phyloP scores from a whole-genome alignment of 2,329 filamentous ascomycete species.

The Colletotrichum sansevieriae region DNA sequence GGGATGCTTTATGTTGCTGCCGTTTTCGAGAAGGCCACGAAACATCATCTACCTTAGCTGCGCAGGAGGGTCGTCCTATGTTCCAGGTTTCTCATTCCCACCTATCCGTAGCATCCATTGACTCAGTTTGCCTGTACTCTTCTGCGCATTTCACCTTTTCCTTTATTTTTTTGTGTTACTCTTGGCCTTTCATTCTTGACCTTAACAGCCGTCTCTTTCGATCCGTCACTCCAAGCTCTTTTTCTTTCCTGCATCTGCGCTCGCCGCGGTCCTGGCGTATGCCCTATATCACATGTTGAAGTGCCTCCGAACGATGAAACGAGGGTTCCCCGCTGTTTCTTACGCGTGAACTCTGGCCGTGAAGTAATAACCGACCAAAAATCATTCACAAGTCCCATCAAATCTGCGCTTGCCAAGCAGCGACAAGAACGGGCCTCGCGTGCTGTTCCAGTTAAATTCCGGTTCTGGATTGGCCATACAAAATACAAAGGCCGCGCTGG shows the following conservation, averaged over 20 bases:
- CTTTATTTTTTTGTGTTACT: background rate
- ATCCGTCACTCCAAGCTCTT: background rate
- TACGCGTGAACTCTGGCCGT: constrained; percentile 32
- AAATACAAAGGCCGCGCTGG: constrained; percentile 8
- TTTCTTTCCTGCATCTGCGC: constrained; percentile 4
- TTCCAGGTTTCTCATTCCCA: constrained; percentile 8
- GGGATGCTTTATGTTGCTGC: constrained; percentile 27
- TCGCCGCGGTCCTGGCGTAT: constrained; percentile 20
- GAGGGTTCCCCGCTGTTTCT: constrained; percentile 36
- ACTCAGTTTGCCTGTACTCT: background rate
- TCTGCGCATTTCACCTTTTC: constrained; percentile 11
- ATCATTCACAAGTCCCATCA: background rate
- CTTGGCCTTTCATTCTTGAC: background rate
- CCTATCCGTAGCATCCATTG: background rate
- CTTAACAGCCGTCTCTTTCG: background rate
- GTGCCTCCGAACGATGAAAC: constrained; percentile 29
- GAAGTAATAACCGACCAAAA: constrained; percentile 16
- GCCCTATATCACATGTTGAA: constrained; percentile 20
- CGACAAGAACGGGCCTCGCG: constrained; percentile 1
- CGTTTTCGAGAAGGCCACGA: constrained; percentile 41
- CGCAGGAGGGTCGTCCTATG: constrained; percentile 3
- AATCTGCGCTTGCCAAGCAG: constrained; percentile 26
- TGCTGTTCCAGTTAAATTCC: background rate
- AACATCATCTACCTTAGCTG: constrained; percentile 25
- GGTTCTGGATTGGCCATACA: background rate